Percentiles rank a stretch among this genome's conserved stretches.
Evolutionary conservation across 2,329 filamentous ascomycete genomes (phyloP).

Genomic region (Zymoseptoria brevis): DNA sequence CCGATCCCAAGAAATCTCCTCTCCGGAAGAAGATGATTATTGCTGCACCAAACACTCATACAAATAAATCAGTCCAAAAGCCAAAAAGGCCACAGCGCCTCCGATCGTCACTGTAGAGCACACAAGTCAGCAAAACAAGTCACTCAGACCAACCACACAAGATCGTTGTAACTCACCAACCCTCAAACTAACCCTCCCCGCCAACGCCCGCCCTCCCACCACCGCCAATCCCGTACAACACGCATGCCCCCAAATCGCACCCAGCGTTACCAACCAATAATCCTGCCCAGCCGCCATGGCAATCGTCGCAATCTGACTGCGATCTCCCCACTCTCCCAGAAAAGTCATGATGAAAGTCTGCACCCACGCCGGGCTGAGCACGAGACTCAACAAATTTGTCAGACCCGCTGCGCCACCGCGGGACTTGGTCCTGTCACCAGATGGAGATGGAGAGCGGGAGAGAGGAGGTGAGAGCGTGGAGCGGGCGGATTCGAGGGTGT

Average conservation of each 20-base stretch:
- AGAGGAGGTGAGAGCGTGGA: constrained; percentile 20
- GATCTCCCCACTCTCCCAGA: constrained; percentile 93
- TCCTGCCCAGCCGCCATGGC: constrained; percentile 98
- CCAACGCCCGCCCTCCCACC: constrained; percentile 83
- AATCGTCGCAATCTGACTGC: constrained; percentile 95
- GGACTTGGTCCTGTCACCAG: constrained; percentile 26
- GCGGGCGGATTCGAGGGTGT: constrained; percentile 43
- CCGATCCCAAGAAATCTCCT: not conserved
- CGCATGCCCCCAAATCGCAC: constrained; percentile 76
- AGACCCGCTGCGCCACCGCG: constrained; percentile 52
- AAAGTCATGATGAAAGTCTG: constrained; percentile 99
- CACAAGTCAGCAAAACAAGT: too few relatives aligned
- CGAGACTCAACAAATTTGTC: constrained; percentile 75
- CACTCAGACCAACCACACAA: too few relatives aligned
- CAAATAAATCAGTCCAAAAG: constrained; percentile 88
- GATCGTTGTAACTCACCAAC: constrained; percentile 59
- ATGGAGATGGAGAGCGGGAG: constrained; percentile 22
- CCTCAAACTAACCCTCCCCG: constrained; percentile 87
- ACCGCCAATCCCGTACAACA: constrained; percentile 89
- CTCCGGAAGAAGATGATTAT: not conserved
- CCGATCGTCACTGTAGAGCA: constrained; percentile 64
- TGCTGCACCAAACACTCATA: constrained; percentile 48
- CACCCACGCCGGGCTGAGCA: constrained; percentile 94
- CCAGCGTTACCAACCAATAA: constrained; percentile 96
- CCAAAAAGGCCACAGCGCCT: constrained; percentile 79